Percentiles rank a stretch among this genome's conserved stretches.
Evolutionary conservation across 345 rosid genomes (phyloP).

Genomic region (Ricinus communis): DNA sequence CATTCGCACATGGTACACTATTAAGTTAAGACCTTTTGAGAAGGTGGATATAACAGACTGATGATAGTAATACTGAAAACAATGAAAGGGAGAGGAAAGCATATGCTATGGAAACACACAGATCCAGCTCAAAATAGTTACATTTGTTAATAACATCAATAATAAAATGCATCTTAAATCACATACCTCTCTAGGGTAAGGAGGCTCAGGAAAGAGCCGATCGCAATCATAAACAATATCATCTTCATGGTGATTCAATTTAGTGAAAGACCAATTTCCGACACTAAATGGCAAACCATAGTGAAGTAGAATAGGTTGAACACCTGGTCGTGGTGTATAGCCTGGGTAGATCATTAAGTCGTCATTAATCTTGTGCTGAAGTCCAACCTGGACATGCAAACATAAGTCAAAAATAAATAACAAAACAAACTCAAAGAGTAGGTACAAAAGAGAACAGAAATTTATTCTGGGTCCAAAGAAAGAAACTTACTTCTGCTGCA

Average conservation of each 20-base stretch:
- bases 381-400: constrained; percentile 70
- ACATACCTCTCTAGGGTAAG: constrained; percentile 89
- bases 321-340: constrained; percentile 73
- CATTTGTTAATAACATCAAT: not conserved
- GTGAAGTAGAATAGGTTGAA: constrained; percentile 89
- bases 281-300: constrained; percentile 84
- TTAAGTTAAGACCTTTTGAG: not conserved
- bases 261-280: constrained; percentile 96
- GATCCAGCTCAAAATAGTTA: not conserved
- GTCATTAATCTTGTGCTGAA: constrained; percentile 83
- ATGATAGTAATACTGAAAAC: not conserved
- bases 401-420: constrained; percentile 8
- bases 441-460: not conserved
- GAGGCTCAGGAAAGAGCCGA: constrained; percentile 93
- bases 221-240: constrained; percentile 80
- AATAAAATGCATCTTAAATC: constrained; percentile 20
- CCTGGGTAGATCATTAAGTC: constrained; percentile 97
- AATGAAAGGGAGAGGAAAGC: not conserved
- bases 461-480: constrained; percentile 1
- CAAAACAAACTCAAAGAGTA: not conserved
- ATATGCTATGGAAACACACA: constrained; percentile 10
- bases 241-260: constrained; percentile 88
- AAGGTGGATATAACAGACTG: not conserved
- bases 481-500: constrained; percentile 77
- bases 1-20: not conserved